phyloP scores from a whole-genome alignment of 352 stramenopile species.

The Blastocystis sp. region DNA sequence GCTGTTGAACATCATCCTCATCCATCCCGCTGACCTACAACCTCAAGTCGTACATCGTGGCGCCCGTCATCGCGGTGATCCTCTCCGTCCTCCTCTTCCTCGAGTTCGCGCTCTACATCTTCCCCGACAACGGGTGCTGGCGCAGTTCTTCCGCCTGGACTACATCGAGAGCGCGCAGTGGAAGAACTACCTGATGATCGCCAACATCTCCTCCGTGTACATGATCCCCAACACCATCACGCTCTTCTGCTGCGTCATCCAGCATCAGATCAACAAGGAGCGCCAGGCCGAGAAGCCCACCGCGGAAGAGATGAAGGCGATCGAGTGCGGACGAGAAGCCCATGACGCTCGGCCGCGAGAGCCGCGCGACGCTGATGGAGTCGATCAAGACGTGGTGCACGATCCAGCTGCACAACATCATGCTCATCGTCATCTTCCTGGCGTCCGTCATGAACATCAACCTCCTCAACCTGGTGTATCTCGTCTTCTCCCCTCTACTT shows the following conservation, averaged over 20 bases:
- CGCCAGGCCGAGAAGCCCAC: background rate
- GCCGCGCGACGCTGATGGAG: slow-evolving; percentile 14
- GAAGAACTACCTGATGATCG: slow-evolving; percentile 63
- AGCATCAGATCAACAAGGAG: slow-evolving; percentile 41
- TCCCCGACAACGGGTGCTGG: slow-evolving; percentile 23
- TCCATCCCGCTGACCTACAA: slow-evolving; percentile 54
- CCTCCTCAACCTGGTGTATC: slow-evolving; percentile 43
- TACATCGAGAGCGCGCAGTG: background rate
- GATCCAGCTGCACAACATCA: slow-evolving; percentile 51
- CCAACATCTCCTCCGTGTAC: slow-evolving; percentile 65
- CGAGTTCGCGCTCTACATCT: slow-evolving; percentile 54
- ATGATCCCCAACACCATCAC: slow-evolving; percentile 67
- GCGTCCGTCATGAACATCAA: slow-evolving; percentile 52
- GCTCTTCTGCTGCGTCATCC: slow-evolving; percentile 48
- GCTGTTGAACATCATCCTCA: slow-evolving; percentile 56
- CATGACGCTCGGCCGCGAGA: background rate
- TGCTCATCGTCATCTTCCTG: slow-evolving; percentile 62
- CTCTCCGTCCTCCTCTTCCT: slow-evolving; percentile 44
- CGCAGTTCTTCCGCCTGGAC: slow-evolving; percentile 1
- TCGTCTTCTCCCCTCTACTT: slow-evolving; percentile 35
- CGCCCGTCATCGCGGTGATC: slow-evolving; percentile 34
- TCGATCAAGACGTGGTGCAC: slow-evolving; percentile 10
- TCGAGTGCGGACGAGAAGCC: background rate
- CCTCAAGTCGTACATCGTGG: slow-evolving; percentile 51
- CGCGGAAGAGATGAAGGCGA: background rate